Evolutionary conservation across 2,329 filamentous ascomycete genomes (phyloP), one percentile per base, ranked within the genome.

Genomic region (Fusarium stilboides): DNA sequence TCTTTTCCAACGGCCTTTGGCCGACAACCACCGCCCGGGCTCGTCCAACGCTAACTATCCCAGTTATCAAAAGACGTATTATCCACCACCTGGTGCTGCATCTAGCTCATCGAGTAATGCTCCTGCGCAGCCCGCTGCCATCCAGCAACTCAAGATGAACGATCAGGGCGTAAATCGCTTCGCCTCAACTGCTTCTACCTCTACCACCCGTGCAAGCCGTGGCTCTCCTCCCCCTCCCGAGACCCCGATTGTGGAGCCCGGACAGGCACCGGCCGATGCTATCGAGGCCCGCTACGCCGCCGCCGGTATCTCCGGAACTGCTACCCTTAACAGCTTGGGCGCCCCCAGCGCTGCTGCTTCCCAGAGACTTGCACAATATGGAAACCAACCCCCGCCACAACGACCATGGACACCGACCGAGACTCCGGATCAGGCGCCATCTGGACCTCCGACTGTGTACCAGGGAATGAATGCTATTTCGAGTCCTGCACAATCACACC

Each of bases 371-470:
- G 92, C 93, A 37, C 93, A 96, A 62, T 98, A 97, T 77, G 87
- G 86, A 22, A 77, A 77, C 51, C 79, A 80, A 43, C 66, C 71
- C n/a, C 79, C 79, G 10, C 70, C 73, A 26, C 79, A 78, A 57
- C 75, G 95, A 47, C 94, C 94, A 31, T 98, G 95, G 96, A 98
- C 95, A 12, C 96, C 96, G 1, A 98, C 96, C 5, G 96, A 99
- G 78, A 87, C 90, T 59, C 94, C 94, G 2, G 94, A 94, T 33
- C 91, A 91, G 65, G 91, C 94, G 53, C 93, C 94, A 7, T 94
- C 97, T 81, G 94, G 94, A 0, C 94, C 94, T 31, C 94, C 95
- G 1, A 94, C 92, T 0, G 92, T 97, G 2, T 98, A 98, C 73
- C 95, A 98, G 80, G 96, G 96, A 8, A 87, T 89, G 53, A 91